Conservation (phyloP, 805 yeast species). For the Suhomyces vadensis region DNA sequence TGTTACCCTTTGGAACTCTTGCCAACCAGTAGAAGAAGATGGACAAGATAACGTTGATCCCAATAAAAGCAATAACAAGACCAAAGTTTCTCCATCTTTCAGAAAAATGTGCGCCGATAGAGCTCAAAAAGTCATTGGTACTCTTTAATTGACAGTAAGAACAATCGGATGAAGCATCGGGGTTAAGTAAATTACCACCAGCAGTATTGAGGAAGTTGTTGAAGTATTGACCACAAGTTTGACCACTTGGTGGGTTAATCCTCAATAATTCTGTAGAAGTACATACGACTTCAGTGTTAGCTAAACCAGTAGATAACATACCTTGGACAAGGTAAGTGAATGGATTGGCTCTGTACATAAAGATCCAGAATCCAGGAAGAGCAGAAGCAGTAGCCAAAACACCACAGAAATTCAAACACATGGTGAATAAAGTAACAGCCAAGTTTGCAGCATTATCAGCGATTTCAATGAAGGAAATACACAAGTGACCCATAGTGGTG, state of each 20-base stretch:
- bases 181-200: conserved; percentile 61
- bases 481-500: conserved; percentile 58
- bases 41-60: conserved; percentile 33
- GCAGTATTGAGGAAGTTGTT: conserved; percentile 37
- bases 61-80: conserved; percentile 43
- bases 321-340: conserved; percentile 68
- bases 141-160: conserved; percentile 51
- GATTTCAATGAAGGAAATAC: conserved; percentile 58
- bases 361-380: conserved; percentile 84
- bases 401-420: conserved; percentile 76
- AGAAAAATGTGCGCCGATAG: conserved; percentile 43
- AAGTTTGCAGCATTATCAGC: conserved; percentile 66
- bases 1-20: conserved; percentile 70
- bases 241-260: conserved; percentile 50
- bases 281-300: conserved; percentile 38
- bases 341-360: conserved; percentile 76
- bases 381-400: conserved; percentile 57
- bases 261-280: conserved; percentile 26
- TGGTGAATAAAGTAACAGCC: conserved; percentile 56
- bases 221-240: conserved; percentile 63
- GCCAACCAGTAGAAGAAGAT: conserved; percentile 56
- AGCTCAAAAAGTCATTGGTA: conserved; percentile 61
- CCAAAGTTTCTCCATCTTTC: conserved; percentile 71
- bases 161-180: conserved; percentile 49
- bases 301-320: conserved; percentile 53